Evolutionary conservation across 495 filamentous ascomycete species (phyloP).

Genomic region (Penicillium crystallinum): DNA sequence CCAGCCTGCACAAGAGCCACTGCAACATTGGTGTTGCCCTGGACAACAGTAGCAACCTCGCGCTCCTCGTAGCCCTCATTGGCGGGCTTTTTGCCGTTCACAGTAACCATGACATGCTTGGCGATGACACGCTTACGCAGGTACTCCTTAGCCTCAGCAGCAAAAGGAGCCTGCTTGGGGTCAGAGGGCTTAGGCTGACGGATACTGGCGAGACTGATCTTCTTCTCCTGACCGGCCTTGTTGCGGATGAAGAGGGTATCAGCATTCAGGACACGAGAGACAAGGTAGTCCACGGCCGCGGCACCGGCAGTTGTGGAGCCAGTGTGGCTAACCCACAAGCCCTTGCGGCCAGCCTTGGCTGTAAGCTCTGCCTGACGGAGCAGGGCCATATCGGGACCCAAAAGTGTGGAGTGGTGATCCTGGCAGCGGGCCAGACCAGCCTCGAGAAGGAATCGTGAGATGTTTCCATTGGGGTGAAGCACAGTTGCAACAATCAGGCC

Average conservation of each 20-base stretch:
- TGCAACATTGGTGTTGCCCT: conserved; percentile 81
- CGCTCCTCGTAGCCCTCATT: conserved; percentile 89
- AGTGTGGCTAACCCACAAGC: conserved; percentile 74
- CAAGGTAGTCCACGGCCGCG: conserved; percentile 68
- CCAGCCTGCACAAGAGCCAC: conserved; percentile 83
- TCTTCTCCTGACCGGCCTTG: conserved; percentile 79
- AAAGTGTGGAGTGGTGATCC: conserved; percentile 86
- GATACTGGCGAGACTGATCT: conserved; percentile 86
- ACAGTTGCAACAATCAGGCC: conserved; percentile 75
- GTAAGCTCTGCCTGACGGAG: conserved; percentile 83
- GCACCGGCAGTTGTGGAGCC: conserved; percentile 49
- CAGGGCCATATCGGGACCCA: conserved; percentile 78
- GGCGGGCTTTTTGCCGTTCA: conserved; percentile 88
- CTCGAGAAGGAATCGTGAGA: conserved; percentile 80
- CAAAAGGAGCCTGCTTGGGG: conserved; percentile 77
- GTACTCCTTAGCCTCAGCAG: conserved; percentile 92
- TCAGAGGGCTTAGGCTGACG: conserved; percentile 82
- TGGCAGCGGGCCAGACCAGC: conserved; percentile 87
- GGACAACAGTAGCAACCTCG: conserved; percentile 83
- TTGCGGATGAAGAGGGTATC: conserved; percentile 83
- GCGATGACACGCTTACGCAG: conserved; percentile 90
- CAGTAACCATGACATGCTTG: conserved; percentile 81
- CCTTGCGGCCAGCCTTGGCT: conserved; percentile 67
- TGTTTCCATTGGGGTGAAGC: conserved; percentile 83
- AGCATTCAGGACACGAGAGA: conserved; percentile 78